phyloP scores from a whole-genome alignment of 805 yeast genomes.

The Millerozyma acaciae region DNA sequence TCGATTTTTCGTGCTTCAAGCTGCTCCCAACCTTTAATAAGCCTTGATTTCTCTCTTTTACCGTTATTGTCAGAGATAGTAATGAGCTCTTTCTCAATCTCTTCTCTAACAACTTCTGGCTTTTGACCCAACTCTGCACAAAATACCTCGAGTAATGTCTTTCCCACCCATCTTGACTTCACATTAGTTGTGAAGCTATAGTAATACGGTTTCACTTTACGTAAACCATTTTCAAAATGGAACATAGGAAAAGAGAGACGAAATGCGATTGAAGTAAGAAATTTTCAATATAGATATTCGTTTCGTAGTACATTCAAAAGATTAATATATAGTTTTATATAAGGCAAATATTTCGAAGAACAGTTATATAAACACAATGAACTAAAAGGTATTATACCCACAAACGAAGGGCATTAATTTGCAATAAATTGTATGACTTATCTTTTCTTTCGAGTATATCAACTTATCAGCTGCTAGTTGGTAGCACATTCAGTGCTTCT shows the following conservation, averaged over 20 bases:
- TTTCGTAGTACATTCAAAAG: no score
- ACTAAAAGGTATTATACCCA: no score
- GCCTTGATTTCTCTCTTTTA: conserved; percentile 10
- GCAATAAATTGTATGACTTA: no score
- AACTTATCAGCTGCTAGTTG: no score
- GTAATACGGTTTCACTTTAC: conserved; percentile 36
- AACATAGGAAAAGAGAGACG: conserved; percentile 7
- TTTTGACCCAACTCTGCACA: conserved; percentile 32
- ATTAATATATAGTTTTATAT: no score
- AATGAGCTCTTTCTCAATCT: conserved; percentile 20
- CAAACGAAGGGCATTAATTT: no score
- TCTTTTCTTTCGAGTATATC: no score
- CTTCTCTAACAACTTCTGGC: conserved; percentile 18
- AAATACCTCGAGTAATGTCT: conserved; percentile 28
- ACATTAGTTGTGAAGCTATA: conserved; percentile 26
- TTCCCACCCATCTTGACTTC: conserved; percentile 38
- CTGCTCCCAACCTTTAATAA: conserved; percentile 19
- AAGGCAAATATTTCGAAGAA: no score
- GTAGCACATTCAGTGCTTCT: conserved; percentile 5
- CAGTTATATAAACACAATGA: no score
- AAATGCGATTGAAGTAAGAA: neutral
- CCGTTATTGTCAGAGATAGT: conserved; percentile 24
- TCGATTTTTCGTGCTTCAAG: conserved; percentile 11
- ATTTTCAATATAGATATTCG: neutral
- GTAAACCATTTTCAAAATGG: conserved; percentile 24